Evolutionary conservation across 2,329 filamentous ascomycete species (phyloP).

Genomic region (Colletotrichum gigasporum): DNA sequence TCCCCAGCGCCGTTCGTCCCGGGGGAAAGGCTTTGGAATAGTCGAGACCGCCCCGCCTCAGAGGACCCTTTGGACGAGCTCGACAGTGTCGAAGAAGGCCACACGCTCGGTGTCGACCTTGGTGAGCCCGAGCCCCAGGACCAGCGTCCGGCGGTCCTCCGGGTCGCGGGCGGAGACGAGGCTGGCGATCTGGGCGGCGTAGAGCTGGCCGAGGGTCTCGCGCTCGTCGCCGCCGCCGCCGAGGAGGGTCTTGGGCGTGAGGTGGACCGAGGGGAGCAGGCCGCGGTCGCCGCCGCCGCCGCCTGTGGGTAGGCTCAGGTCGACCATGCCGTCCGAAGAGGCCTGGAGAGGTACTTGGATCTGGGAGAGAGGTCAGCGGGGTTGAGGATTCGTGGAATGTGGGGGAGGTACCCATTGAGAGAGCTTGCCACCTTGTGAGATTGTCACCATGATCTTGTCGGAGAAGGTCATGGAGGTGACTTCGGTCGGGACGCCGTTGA

Average conservation of each 20-base stretch:
- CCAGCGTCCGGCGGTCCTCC: constrained; percentile 67
- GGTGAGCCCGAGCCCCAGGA: constrained; percentile 68
- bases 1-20: no score
- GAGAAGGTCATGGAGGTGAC: constrained; percentile 79
- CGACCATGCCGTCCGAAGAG: constrained; percentile 69
- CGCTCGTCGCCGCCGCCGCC: constrained; percentile 83
- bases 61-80: constrained; percentile 68
- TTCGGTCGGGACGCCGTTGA: constrained; percentile 77
- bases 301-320: constrained; percentile 63
- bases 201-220: constrained; percentile 86
- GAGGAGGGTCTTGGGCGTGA: constrained; percentile 87
- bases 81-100: constrained; percentile 72
- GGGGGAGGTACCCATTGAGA: constrained; percentile 82
- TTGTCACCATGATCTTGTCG: constrained; percentile 90
- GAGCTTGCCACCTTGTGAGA: constrained; percentile 85
- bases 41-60: no score
- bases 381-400: not conserved
- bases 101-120: constrained; percentile 61
- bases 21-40: no score
- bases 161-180: constrained; percentile 78
- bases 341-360: constrained; percentile 82
- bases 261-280: constrained; percentile 79
- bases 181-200: constrained; percentile 89
- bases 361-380: constrained; percentile 47
- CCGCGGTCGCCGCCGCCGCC: constrained; percentile 50